A percentile compares a stretch with the other conserved stretches of the same genome.
Evolutionary conservation across 2,329 filamentous ascomycete species (phyloP).

Genomic region (Fusarium nygamai): DNA sequence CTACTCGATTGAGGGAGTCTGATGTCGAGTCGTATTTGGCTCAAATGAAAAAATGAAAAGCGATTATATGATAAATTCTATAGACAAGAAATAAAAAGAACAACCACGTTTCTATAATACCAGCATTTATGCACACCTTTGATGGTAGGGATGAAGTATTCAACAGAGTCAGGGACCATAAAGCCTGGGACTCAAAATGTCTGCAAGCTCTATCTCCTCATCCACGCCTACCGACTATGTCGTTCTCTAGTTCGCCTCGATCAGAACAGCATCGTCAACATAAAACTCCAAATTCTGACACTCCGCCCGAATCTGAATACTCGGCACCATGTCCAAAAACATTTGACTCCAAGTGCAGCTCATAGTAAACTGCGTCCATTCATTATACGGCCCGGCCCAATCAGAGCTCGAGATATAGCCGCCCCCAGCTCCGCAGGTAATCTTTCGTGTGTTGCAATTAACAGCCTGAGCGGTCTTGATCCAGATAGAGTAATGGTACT

Average conservation of each 20-base stretch:
- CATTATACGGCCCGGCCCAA: background rate
- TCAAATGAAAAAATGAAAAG: constrained; percentile 23
- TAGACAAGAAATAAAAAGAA: background rate
- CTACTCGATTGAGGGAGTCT: constrained; percentile 60
- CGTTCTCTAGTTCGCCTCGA: background rate
- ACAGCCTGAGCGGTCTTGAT: background rate
- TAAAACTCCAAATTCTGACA: background rate
- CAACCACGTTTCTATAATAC: rapidly evolving
- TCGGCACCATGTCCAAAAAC: background rate
- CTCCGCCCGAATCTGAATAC: background rate
- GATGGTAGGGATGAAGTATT: no score
- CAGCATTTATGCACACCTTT: rapidly evolving
- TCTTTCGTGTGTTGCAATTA: background rate
- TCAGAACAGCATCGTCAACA: background rate
- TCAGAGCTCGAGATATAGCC: background rate
- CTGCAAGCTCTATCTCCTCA: background rate
- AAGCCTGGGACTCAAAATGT: rapidly evolving
- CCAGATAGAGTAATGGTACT: background rate
- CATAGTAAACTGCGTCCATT: background rate
- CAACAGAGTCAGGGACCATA: rapidly evolving
- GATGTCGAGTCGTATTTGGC: constrained; percentile 18
- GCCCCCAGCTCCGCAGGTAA: background rate
- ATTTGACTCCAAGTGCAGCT: background rate
- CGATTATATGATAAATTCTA: background rate
- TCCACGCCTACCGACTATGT: rapidly evolving